These are phyloP conservation scores for Apophysomyces elegans DNA, from an alignment of 371 early-diverging fungal species.

Conservation along the genomic window DNA sequence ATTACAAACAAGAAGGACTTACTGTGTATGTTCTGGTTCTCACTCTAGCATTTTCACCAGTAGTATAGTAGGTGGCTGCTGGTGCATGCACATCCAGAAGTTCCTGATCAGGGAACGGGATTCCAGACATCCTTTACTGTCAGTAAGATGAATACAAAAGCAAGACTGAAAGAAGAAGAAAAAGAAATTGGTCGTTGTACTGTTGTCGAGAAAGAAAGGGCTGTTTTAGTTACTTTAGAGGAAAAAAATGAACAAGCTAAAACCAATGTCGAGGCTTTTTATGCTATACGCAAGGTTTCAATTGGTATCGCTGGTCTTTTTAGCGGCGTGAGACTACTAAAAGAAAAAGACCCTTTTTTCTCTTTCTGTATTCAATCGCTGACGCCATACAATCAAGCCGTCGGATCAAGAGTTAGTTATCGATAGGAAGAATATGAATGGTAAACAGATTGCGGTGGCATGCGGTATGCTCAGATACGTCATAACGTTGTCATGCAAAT, in stretches of 20 bases:
- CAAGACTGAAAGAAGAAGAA: conserved; percentile 16
- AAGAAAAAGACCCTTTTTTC: too few species aligned
- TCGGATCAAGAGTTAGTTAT: neutral
- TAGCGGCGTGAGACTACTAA: too few species aligned
- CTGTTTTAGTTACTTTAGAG: too few species aligned
- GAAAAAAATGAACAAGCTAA: too few species aligned
- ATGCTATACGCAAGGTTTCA: neutral
- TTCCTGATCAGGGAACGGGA: conserved; percentile 15
- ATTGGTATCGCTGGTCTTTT: neutral
- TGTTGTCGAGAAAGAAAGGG: too few species aligned
- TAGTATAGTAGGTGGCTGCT: conserved; percentile 55
- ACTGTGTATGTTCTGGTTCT: conserved; percentile 38
- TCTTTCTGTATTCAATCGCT: neutral
- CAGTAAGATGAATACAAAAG: neutral
- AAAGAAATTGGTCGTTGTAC: neutral
- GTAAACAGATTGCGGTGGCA: too few species aligned
- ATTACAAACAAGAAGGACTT: neutral
- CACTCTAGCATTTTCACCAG: conserved; percentile 45
- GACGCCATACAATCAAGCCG: neutral
- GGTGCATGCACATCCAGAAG: conserved; percentile 47
- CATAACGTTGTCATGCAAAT: neutral
- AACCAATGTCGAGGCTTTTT: neutral
- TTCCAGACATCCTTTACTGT: conserved; percentile 17
- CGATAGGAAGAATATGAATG: too few species aligned
- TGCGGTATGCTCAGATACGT: neutral